Base-by-base conservation (phyloP, 2,329 filamentous ascomycete genomes). In the Fusarium sp. region DNA sequence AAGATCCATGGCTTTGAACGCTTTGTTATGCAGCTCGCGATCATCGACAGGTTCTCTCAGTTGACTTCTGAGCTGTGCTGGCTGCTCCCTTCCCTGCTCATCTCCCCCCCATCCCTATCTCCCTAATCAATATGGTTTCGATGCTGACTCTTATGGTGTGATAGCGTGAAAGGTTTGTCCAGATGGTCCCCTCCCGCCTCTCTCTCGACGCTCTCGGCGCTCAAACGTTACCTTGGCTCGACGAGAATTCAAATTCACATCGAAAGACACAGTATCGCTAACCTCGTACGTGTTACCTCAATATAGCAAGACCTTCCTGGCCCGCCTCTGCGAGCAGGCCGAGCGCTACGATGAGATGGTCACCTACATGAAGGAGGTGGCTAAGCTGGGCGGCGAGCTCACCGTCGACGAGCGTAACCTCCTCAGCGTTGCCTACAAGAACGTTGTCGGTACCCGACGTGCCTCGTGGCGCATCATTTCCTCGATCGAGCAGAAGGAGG, bases 261-360 rank as follows among this genome's bases (percentile, higher is more conserved):
- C 68, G 55, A 68, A 59, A 65, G 59, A 71, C 56, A 58, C 55
- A 63, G 63, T 65, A 66, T 64, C 53, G 69, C 74, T 76, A 70
- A 78, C 77, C 67, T 65, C 50, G 68, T 72, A 62, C 63, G 66
- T 70, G 57, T 69, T 72, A 43, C 56, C 33, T 55, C 51, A 81
- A 51, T 72, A 71, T 83, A 97, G 94, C 92, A 98, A 98, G 92
- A 98, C 96, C 82, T 98, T 98, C 90, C 94, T 98, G 84, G 96
- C 96, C 85, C 92, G 96, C 87, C 94, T 99, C 82, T 98, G 96
- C 89, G 96, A 98, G 93, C 96, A 99, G 91, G 96, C 96, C 82
- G 96, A 98, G 90, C 95, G 95, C 82, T 99, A 99, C 87, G 95
- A 99, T 95, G 96, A 98, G 87, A 98, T 98, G 95, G 95, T 98